Conservation (phyloP, 176 grass and related monocot genomes). For the Zea luxurians region DNA sequence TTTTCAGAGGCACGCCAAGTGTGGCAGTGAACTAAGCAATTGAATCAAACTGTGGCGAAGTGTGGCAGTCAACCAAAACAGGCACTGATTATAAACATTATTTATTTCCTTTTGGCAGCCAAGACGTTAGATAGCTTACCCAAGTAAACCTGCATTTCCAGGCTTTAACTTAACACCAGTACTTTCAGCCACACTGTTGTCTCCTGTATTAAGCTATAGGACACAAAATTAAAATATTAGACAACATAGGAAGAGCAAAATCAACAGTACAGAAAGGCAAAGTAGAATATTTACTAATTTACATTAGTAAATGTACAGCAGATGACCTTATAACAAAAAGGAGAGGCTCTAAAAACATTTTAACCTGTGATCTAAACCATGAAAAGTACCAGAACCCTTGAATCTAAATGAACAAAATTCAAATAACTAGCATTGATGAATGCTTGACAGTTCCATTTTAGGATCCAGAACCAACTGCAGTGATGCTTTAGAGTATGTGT, state of each 20-base stretch:
- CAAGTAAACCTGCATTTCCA: conserved; percentile 73
- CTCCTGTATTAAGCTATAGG: conserved; percentile 67
- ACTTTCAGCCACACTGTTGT: conserved; percentile 47
- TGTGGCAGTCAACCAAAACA: conserved; percentile 13
- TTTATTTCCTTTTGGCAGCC: conserved; percentile 8
- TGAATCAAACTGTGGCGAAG: background rate
- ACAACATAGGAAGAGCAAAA: conserved; percentile 27
- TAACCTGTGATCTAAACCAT: background rate
- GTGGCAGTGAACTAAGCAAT: background rate
- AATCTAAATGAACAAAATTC: conserved; percentile 17
- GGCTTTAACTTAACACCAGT: conserved; percentile 63
- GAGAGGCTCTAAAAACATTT: background rate
- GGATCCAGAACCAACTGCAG: background rate
- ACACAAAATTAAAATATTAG: conserved; percentile 17
- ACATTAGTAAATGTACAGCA: conserved; percentile 1
- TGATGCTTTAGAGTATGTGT: background rate
- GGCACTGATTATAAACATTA: conserved; percentile 6
- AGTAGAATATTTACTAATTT: conserved; percentile 16
- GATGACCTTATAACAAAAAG: background rate
- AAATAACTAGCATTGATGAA: background rate
- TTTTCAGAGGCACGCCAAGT: background rate
- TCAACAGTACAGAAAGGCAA: conserved; percentile 9
- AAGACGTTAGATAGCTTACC: conserved; percentile 51
- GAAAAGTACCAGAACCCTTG: conserved; percentile 6
- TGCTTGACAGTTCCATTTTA: background rate